Evolutionary conservation across 78 protist genomes (phyloP), one percentile per base, ranked within the genome.

Genomic region (Trichosphaerium sp.): DNA sequence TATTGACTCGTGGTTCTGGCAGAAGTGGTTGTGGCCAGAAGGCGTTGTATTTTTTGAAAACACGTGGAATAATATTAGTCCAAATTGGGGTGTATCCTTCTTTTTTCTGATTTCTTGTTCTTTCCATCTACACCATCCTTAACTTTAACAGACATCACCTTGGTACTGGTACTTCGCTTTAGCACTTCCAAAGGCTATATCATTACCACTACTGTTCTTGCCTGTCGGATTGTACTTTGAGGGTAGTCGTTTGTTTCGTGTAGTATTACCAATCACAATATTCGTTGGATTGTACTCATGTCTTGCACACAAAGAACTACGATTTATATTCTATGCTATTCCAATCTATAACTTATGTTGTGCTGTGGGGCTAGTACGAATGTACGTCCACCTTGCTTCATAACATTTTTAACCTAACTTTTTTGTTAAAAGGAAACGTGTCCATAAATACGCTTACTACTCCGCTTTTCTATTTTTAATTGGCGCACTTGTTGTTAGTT

Each of bases 251-350:
- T 38, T 10, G 12, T 38, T 23, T 15, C 1, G 43, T 31, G 66
- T 52, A n/a, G 4, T 64, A 15, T 23, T 51, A 0, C 77, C 74
- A 12, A 28, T 38, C 4, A 8, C 85, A 11, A 8, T 26, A 34
- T 91, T 72, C 34, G 56, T 91, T 1, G 42, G 23, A 3, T 31
- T 84, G 32, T 91, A 91, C 69, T 78, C 88, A 5, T 69, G 84
- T 28, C 69, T 87, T 43, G 93, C 92, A 8, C 96, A 91, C 69
- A 88, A 88, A 69, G 97, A 92, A 59, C 74, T 92, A 25, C 59
- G 97, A 14, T 92, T 92, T 52, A 60, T 92, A 29, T 56, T 92
- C 37, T 85, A 84, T 48, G 86, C 51, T 6, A 10, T 89, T 1
- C 97, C 97, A 35, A 39, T 78, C 25, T 15, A 88, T 25, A 83